Conservation (phyloP, 371 early-diverging fungal species). For the Apophysomyces trapeziformis region DNA sequence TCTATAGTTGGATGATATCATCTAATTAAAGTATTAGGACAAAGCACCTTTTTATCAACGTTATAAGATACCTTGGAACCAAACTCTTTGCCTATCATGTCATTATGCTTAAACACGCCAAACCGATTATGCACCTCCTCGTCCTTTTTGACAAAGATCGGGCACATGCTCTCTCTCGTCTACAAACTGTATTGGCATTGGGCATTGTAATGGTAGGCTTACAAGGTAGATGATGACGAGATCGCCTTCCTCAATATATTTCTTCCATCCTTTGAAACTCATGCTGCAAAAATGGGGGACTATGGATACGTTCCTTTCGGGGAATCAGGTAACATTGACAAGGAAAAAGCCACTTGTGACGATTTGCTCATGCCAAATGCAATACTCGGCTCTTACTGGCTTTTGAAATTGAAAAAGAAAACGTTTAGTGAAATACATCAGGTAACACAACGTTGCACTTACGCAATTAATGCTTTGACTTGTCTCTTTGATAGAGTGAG, state of each 20-base stretch:
- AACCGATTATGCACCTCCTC: slow-evolving; percentile 71
- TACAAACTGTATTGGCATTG: slow-evolving; percentile 20
- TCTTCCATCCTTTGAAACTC: slow-evolving; percentile 57
- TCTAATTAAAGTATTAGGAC: slow-evolving; percentile 34
- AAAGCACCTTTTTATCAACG: background rate
- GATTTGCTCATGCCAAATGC: background rate
- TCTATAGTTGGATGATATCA: slow-evolving; percentile 70
- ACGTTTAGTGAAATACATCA: too few species aligned
- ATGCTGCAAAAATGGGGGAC: slow-evolving; percentile 18
- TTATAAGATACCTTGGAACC: slow-evolving; percentile 69
- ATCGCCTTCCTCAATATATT: slow-evolving; percentile 65
- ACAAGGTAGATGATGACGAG: slow-evolving; percentile 65
- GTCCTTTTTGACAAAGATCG: slow-evolving; percentile 62
- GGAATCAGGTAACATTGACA: background rate
- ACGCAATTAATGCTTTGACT: too few species aligned
- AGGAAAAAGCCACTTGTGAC: slow-evolving; percentile 10
- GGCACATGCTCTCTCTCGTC: slow-evolving; percentile 70
- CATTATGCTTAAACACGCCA: slow-evolving; percentile 77
- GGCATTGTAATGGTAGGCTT: slow-evolving; percentile 18
- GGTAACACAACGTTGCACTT: too few species aligned
- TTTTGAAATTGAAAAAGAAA: too few species aligned
- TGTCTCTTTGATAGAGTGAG: too few species aligned
- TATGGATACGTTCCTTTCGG: background rate
- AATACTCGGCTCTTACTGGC: too few species aligned
- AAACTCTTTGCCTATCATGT: slow-evolving; percentile 86